Conservation (phyloP, 78 protist genomes). For the Dictyostelium capitatum region DNA sequence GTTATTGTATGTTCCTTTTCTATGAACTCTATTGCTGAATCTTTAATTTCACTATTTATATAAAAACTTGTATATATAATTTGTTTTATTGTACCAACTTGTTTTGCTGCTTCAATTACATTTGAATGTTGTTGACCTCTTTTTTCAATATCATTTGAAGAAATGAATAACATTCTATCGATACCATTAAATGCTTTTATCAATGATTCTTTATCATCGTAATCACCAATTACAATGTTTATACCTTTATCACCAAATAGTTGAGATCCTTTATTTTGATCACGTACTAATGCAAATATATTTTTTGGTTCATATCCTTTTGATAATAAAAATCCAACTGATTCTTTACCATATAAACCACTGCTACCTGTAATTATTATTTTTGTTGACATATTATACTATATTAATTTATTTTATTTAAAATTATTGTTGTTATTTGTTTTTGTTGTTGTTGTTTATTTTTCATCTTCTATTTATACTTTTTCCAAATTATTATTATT, state of each 20-base stretch:
- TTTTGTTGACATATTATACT: too few species aligned
- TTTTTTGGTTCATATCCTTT: not conserved
- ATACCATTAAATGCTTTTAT: conserved; percentile 2
- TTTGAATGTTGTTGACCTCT: conserved; percentile 7
- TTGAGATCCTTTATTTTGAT: not conserved
- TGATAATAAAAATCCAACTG: not conserved
- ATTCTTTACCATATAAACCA: conserved; percentile 21
- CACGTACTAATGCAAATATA: conserved; percentile 23
- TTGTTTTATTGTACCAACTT: not conserved
- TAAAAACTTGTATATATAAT: conserved; percentile 27
- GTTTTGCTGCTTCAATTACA: conserved; percentile 24
- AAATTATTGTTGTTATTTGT: too few species aligned
- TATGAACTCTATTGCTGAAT: too few species aligned
- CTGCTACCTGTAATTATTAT: conserved; percentile 38
- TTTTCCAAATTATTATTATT: too few species aligned
- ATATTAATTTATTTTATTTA: too few species aligned
- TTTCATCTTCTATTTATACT: too few species aligned
- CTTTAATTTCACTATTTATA: not conserved
- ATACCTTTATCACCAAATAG: too few species aligned
- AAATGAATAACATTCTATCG: conserved; percentile 20
- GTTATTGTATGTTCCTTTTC: too few species aligned
- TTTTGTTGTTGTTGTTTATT: too few species aligned
- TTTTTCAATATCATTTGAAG: conserved; percentile 17
- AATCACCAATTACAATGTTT: conserved; percentile 18
- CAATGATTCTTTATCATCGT: not conserved